These are phyloP conservation scores for Fusarium pseudograminearum DNA, from an alignment of 2,329 filamentous ascomycete species.

Conservation along the genomic window DNA sequence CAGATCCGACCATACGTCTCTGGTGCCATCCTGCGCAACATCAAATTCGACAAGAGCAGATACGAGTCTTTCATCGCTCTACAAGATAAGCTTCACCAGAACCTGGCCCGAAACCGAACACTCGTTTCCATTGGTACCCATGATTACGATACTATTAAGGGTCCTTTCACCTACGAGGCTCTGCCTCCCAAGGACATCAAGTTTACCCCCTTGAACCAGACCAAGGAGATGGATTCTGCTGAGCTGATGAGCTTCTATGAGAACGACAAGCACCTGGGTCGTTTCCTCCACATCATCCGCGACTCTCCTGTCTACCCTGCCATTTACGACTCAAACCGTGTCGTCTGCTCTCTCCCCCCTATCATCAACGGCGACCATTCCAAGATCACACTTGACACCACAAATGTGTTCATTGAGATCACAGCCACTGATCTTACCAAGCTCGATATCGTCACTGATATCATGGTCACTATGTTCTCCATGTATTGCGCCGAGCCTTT, in stretches of 20 bases:
- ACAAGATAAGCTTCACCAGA: constrained; percentile 98
- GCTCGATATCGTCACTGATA: constrained; percentile 93
- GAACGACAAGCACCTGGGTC: constrained; percentile 90
- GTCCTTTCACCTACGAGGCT: constrained; percentile 97
- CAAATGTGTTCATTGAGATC: constrained; percentile 96
- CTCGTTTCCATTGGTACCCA: constrained; percentile 98
- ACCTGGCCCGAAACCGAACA: constrained; percentile 91
- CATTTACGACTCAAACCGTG: constrained; percentile 89
- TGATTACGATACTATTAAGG: constrained; percentile 91
- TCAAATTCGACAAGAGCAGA: constrained; percentile 89
- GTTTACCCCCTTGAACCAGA: constrained; percentile 92
- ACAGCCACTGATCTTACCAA: constrained; percentile 97
- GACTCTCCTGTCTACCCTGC: constrained; percentile 95
- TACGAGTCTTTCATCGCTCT: constrained; percentile 98
- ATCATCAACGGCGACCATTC: constrained; percentile 99
- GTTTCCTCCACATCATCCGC: constrained; percentile 92
- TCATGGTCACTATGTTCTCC: constrained; percentile 97
- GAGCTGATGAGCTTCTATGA: constrained; percentile 97
- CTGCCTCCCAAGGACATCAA: constrained; percentile 90
- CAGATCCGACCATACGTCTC: constrained; percentile 89
- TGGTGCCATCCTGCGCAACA: constrained; percentile 86
- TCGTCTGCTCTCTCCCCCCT: constrained; percentile 92
- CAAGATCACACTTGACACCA: constrained; percentile 92
- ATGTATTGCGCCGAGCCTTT: constrained; percentile 88
- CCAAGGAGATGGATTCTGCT: constrained; percentile 84